Evolutionary conservation across 202 grass and related monocot species (phyloP).

Genomic region (Panicum virgatum): DNA sequence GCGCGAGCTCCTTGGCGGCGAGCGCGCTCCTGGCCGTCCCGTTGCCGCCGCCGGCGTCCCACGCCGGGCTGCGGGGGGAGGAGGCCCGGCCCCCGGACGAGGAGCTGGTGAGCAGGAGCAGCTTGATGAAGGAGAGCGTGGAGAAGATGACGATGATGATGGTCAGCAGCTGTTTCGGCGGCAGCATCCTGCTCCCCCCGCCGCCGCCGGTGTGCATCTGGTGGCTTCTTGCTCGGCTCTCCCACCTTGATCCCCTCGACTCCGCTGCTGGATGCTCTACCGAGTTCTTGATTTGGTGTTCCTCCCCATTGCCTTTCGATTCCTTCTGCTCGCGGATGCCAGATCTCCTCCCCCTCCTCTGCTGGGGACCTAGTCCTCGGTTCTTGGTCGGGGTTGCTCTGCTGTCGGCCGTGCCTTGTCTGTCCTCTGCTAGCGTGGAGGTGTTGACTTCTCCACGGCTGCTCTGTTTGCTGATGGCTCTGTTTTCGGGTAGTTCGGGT

Average conservation of each 20-base stretch:
- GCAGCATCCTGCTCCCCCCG: neutral
- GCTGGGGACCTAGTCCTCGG: neutral
- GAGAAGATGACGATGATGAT: slow-evolving; percentile 47
- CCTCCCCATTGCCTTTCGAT: neutral
- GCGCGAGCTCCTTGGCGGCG: too few relatives aligned
- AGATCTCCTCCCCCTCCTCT: slow-evolving; percentile 23
- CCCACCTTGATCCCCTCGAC: neutral
- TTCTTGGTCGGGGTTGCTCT: neutral
- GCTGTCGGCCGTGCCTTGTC: neutral
- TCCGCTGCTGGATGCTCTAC: neutral
- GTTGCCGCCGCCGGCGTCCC: slow-evolving; percentile 18
- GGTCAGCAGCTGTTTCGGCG: slow-evolving; percentile 47
- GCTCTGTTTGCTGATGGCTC: neutral
- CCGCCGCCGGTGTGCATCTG: neutral
- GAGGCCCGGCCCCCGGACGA: neutral
- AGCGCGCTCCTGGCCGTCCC: neutral
- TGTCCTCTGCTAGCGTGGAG: neutral
- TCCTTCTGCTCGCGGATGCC: neutral
- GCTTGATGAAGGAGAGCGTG: slow-evolving; percentile 50
- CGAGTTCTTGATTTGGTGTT: neutral
- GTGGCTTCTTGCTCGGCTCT: neutral
- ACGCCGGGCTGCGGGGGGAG: neutral
- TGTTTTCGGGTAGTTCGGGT: too few relatives aligned
- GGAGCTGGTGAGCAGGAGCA: slow-evolving; percentile 35
- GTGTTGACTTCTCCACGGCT: neutral